Evolutionary conservation across 1,139 yeast genomes (phyloP).

Genomic region (Sugiyamaella novakii): DNA sequence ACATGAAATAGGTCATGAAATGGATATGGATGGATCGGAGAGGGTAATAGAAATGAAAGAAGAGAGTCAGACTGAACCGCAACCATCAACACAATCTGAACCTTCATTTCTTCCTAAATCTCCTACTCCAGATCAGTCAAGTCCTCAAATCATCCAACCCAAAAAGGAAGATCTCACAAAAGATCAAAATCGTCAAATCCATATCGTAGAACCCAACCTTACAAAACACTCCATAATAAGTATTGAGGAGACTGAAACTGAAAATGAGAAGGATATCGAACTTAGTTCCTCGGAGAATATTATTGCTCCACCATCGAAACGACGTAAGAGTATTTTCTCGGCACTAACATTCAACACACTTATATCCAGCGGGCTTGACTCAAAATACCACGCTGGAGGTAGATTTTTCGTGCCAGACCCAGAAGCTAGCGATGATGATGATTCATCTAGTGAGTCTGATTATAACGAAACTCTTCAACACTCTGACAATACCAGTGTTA

Average conservation of each 20-base stretch:
- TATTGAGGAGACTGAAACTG: constrained; percentile 2
- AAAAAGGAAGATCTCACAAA: not conserved
- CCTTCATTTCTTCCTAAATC: not conserved
- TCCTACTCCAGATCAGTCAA: not conserved
- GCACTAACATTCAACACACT: constrained; percentile 80
- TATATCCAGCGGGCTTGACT: constrained; percentile 72
- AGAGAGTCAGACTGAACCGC: not conserved
- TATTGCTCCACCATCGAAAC: constrained; percentile 6
- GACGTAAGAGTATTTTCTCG: constrained; percentile 65
- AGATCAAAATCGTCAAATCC: constrained; percentile 1
- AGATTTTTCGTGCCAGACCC: constrained; percentile 63
- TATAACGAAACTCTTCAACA: not conserved
- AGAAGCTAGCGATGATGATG: constrained; percentile 29
- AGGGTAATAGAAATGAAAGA: not conserved
- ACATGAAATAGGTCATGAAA: not conserved
- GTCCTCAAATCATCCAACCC: not conserved
- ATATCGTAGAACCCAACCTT: not conserved
- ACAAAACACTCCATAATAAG: constrained; percentile 16
- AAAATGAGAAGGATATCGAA: not conserved
- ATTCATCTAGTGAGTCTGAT: constrained; percentile 21
- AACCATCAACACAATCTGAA: not conserved
- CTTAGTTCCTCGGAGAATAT: not conserved
- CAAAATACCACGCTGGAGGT: constrained; percentile 84
- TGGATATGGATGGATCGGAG: constrained; percentile 15
- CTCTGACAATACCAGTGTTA: not conserved